Base-by-base conservation (phyloP, 768 basidiomycete genomes). In the Boletus reticuloceps region DNA sequence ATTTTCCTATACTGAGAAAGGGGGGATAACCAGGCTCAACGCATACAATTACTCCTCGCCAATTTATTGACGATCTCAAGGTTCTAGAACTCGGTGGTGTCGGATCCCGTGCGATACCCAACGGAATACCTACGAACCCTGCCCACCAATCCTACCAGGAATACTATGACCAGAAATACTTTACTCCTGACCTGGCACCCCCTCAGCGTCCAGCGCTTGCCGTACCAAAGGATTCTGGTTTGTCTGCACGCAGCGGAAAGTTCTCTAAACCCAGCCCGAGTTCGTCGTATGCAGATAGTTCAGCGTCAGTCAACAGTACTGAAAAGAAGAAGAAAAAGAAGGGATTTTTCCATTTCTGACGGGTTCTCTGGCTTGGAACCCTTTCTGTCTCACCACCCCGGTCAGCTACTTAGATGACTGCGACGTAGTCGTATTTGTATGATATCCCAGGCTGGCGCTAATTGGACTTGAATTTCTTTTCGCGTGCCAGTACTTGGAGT, bases 41-140 rank as follows among this genome's bases (percentile, higher is more conserved):
- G 6, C 94, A 98, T 68, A 76, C 85, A 10, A 63, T 86, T 51
- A 94, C 91, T 1, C 95, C 97, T 3, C 84, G 86, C 36, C 76
- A 83, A 27, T 96, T 97, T 67, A 74, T 95, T 46, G 87, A 89
- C 55, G 94, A 98, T 67, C 78, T 98, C 54, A 89, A 89, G 69
- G 85, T 88, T 19, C 78, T 99, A 16, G 94, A 94, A 42, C 75
- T 93, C 31, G 85, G 86, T n/a, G 94, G 95, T 8, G 82, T 89
- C 20, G 94, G 94, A 19, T 92, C 89, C 7, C 78, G 77, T 51
- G 79, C 83, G 16, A 58, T 83, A 31, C 88, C 89, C 6, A 91
- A 89, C 59, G 90, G 90, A 11, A 68, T 90, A 10, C 73, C 77
- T 29, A 81, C 83, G 45, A 67, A 70, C 36, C 75, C 72, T 48